Base-by-base conservation (phyloP, 495 filamentous ascomycete species). In the Articulospora tetracladia region DNA sequence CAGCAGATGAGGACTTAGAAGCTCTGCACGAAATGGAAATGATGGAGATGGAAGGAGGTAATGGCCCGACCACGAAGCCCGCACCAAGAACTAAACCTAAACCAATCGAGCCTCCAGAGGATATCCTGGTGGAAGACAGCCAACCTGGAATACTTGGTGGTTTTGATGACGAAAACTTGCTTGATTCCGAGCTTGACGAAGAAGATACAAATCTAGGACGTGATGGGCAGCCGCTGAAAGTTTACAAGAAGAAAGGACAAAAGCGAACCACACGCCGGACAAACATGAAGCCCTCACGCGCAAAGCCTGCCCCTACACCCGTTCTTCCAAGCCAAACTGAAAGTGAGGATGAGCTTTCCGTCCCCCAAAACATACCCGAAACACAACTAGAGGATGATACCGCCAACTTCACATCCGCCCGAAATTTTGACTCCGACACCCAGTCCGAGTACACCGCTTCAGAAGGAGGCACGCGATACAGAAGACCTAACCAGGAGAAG, bases 181-280 rank as follows among this genome's bases (percentile, higher is more conserved):
- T 83, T 50, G 81, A 82, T 55, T 77, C 74, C 53, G 39, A 44
- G 3, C 3, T 17, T 17, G 76, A 77, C 1, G 75, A 79, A 13
- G 77, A 79, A 22, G 61, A 61, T 13, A 17, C 17, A 1, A 52
- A 61, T 22, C 55, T 55, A 51, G 63, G 61, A 27, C 60, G 77
- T 2, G 75, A 79, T 46, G 82, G 82, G 1, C 74, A 77, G 12
- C 79, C 82, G 0, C 66, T 82, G 20, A 83, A 80, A 52, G 72
- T 82, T 1, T 97, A 86, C 76, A 97, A 96, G 76, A 98, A 98
- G 80, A 91, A 87, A 72, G 93, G 93, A 0, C 86, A 91, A 68
- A 98, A 98, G 73, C 81, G 93, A 44, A 91, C 89, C 32, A 96
- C 93, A 1, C 78, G 89, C 53, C 72, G 81, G 39, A 84, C 88